Percentiles rank a stretch among this genome's conserved stretches.
phyloP scores from a whole-genome alignment of 1,139 yeast genomes.

The Saccharomyces hybrid region DNA sequence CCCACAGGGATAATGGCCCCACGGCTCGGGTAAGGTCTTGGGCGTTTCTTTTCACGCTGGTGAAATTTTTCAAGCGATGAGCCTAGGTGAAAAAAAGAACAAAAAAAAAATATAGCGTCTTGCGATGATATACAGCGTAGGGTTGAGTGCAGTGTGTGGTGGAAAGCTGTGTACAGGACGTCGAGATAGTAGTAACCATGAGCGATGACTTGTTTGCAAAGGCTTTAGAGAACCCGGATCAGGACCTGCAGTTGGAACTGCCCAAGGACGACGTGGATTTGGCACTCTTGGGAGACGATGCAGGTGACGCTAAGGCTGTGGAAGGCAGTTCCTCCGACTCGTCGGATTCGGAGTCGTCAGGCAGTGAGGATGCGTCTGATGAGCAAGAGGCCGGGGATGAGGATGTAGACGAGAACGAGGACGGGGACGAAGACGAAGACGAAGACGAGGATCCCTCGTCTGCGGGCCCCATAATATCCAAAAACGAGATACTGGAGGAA shows the following conservation, averaged over 20 bases:
- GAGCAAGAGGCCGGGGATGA: constrained; percentile 4
- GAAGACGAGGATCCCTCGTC: constrained; percentile 32
- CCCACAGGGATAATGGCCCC: neutral
- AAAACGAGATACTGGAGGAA: constrained; percentile 67
- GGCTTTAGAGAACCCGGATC: constrained; percentile 19
- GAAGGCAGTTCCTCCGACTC: too few species aligned
- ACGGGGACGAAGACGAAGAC: constrained; percentile 22
- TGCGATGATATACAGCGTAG: neutral
- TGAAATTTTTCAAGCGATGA: constrained; percentile 6
- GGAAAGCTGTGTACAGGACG: neutral
- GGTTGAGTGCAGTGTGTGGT: too few species aligned
- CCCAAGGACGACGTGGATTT: constrained; percentile 17
- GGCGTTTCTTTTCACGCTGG: neutral
- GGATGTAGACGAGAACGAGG: constrained; percentile 5
- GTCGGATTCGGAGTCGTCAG: constrained; percentile 5
- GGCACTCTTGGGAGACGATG: constrained; percentile 1
- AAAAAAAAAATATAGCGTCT: neutral
- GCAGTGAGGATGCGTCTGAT: constrained; percentile 9
- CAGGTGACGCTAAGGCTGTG: too few species aligned
- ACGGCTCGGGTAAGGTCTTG: neutral
- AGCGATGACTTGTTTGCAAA: constrained; percentile 19
- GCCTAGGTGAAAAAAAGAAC: neutral
- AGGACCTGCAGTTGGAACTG: constrained; percentile 5
- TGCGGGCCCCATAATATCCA: constrained; percentile 63
- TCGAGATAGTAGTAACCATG: constrained; percentile 7